These are phyloP conservation scores for Penicillium sp. DNA, from an alignment of 2,329 filamentous ascomycete species.

Conservation along the genomic window DNA sequence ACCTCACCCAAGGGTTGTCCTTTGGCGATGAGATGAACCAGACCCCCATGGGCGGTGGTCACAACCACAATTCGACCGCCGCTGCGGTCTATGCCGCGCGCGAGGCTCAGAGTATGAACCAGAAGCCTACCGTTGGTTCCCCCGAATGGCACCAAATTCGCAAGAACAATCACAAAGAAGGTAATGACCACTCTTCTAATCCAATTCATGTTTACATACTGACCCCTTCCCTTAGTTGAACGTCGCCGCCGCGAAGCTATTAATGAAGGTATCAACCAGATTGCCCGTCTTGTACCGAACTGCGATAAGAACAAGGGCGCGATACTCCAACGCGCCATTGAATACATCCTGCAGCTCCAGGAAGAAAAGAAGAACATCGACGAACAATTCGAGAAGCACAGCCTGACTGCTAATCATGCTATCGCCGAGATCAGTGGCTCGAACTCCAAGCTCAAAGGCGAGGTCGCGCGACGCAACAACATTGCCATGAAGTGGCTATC, in stretches of 20 bases:
- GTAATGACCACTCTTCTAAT: slow-evolving; percentile 51
- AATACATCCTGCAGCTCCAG: slow-evolving; percentile 83
- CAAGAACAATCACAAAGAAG: slow-evolving; percentile 98
- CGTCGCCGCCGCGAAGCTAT: slow-evolving; percentile 95
- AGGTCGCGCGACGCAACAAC: slow-evolving; percentile 82
- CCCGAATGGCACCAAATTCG: slow-evolving; percentile 98
- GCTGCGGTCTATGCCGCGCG: slow-evolving; percentile 56
- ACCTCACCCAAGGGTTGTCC: slow-evolving; percentile 35
- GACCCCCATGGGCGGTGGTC: slow-evolving; percentile 34
- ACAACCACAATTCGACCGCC: slow-evolving; percentile 55
- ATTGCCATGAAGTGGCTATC: slow-evolving; percentile 52
- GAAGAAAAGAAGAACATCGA: slow-evolving; percentile 45
- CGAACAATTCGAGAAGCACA: slow-evolving; percentile 44
- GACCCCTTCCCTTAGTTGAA: slow-evolving; percentile 65
- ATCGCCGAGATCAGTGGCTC: slow-evolving; percentile 85
- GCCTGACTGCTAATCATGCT: slow-evolving; percentile 46
- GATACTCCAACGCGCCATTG: slow-evolving; percentile 87
- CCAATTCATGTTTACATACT: neutral
- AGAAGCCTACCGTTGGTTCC: slow-evolving; percentile 88
- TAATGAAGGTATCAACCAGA: slow-evolving; percentile 97
- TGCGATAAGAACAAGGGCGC: slow-evolving; percentile 99
- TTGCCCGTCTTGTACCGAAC: slow-evolving; percentile 94
- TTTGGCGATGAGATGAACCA: slow-evolving; percentile 44
- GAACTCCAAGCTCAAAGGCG: slow-evolving; percentile 92
- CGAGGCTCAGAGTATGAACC: slow-evolving; percentile 51